Evolutionary conservation across 2,329 filamentous ascomycete species (phyloP).

Genomic region (Metarhizium humberi): DNA sequence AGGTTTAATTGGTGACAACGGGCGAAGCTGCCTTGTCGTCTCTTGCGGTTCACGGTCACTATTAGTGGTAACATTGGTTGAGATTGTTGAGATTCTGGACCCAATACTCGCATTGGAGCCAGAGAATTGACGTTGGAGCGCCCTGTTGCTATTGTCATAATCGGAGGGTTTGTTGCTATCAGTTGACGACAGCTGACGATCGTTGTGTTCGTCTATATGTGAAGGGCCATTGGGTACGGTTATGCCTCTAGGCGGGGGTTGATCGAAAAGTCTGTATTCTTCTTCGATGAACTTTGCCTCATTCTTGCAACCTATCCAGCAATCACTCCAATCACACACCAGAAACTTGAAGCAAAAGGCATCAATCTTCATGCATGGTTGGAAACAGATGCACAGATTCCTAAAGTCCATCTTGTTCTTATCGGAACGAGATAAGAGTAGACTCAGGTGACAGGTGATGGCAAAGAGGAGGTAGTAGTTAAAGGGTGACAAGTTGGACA

Average conservation of each 20-base stretch:
- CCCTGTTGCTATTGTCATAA: slow-evolving; percentile 24
- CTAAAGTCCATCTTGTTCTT: slow-evolving; percentile 98
- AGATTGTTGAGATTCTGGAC: slow-evolving; percentile 32
- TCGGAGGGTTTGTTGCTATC: slow-evolving; percentile 50
- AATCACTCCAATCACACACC: slow-evolving; percentile 90
- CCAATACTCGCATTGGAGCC: slow-evolving; percentile 33
- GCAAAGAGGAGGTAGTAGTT: slow-evolving; percentile 97
- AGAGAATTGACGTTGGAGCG: slow-evolving; percentile 32
- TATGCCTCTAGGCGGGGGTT: slow-evolving; percentile 44
- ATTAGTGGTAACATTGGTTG: slow-evolving; percentile 36
- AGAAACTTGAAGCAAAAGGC: slow-evolving; percentile 92
- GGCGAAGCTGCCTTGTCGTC: slow-evolving; percentile 33
- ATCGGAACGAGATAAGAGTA: slow-evolving; percentile 82
- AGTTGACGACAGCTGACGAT: slow-evolving; percentile 43
- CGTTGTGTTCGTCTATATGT: slow-evolving; percentile 10
- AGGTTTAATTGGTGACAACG: slow-evolving; percentile 57
- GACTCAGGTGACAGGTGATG: slow-evolving; percentile 90
- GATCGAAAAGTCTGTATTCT: slow-evolving; percentile 53
- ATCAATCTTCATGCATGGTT: slow-evolving; percentile 94
- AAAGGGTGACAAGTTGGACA: slow-evolving; percentile 89
- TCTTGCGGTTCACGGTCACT: slow-evolving; percentile 27
- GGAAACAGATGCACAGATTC: slow-evolving; percentile 93
- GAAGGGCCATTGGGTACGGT: slow-evolving; percentile 22
- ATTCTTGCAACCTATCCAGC: slow-evolving; percentile 93
- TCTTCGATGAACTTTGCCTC: slow-evolving; percentile 71